These are phyloP conservation scores for Biscutella laevigata DNA, from an alignment of 441 rosid species.

Conservation along the genomic window DNA sequence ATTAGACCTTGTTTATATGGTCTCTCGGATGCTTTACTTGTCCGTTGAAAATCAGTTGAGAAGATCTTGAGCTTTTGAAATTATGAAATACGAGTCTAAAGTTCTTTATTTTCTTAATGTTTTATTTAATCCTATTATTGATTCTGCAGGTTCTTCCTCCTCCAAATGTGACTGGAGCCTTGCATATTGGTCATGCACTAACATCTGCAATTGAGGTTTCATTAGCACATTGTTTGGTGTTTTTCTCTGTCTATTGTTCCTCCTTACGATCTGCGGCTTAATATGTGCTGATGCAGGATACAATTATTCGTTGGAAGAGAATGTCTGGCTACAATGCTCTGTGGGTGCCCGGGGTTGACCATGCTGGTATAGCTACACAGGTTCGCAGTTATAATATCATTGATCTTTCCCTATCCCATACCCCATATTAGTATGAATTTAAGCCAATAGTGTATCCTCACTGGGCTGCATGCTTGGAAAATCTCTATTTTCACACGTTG, in stretches of 20 bases:
- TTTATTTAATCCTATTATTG: neutral
- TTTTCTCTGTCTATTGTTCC: neutral
- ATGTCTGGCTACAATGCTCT: constrained; percentile 88
- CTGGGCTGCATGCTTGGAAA: neutral
- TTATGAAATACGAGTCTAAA: neutral
- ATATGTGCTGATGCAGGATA: constrained; percentile 46
- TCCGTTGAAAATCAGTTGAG: neutral
- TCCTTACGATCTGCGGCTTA: neutral
- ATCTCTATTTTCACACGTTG: neutral
- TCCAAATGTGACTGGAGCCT: constrained; percentile 95
- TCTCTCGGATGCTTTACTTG: neutral
- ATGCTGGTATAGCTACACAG: constrained; percentile 96
- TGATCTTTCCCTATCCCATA: neutral
- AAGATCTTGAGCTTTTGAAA: neutral
- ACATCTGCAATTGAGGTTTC: constrained; percentile 75
- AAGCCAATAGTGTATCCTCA: neutral
- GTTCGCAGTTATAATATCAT: too few species aligned
- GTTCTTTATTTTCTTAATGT: neutral
- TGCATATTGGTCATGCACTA: constrained; percentile 96
- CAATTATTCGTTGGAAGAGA: constrained; percentile 68
- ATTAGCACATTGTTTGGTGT: constrained; percentile 5
- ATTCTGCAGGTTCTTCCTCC: constrained; percentile 84
- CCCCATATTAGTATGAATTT: neutral
- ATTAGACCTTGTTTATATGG: neutral
- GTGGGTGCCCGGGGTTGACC: constrained; percentile 96